phyloP scores from a whole-genome alignment of 2,329 filamentous ascomycete genomes.

The Colletotrichum sp. region DNA sequence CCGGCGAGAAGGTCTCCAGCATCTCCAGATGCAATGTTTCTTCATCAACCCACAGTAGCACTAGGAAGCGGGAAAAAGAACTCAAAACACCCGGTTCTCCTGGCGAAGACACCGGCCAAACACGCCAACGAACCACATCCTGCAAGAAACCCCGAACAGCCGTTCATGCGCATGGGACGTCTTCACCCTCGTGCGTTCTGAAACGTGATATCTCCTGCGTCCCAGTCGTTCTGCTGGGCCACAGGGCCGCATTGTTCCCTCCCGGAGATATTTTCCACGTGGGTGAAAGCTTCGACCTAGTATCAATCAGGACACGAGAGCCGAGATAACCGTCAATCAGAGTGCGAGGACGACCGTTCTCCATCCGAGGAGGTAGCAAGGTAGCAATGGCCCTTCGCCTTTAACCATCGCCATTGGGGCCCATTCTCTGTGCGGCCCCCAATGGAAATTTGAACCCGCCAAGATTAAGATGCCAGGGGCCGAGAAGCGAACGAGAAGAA shows the following conservation, averaged over 20 bases:
- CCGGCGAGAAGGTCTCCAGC: background rate
- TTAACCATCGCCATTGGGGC: background rate
- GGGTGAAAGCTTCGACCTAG: background rate
- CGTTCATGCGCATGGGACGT: background rate
- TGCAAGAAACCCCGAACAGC: background rate
- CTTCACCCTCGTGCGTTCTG: background rate
- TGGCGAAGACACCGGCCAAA: background rate
- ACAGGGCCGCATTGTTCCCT: background rate
- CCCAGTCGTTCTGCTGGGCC: background rate
- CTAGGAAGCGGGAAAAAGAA: background rate
- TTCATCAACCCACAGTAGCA: background rate
- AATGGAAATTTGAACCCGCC: background rate
- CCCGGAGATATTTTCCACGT: conserved; percentile 8
- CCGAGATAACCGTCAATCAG: background rate
- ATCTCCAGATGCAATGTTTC: background rate
- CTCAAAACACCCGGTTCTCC: background rate
- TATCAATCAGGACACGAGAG: background rate
- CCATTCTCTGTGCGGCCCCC: background rate
- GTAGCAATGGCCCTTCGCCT: background rate
- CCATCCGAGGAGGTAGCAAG: background rate
- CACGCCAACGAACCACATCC: background rate
- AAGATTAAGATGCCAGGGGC: background rate
- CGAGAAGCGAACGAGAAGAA: background rate
- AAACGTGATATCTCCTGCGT: background rate
- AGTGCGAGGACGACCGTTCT: background rate